Evolutionary conservation across 2,329 filamentous ascomycete species (phyloP).

Genomic region (Balansia obtecta): DNA sequence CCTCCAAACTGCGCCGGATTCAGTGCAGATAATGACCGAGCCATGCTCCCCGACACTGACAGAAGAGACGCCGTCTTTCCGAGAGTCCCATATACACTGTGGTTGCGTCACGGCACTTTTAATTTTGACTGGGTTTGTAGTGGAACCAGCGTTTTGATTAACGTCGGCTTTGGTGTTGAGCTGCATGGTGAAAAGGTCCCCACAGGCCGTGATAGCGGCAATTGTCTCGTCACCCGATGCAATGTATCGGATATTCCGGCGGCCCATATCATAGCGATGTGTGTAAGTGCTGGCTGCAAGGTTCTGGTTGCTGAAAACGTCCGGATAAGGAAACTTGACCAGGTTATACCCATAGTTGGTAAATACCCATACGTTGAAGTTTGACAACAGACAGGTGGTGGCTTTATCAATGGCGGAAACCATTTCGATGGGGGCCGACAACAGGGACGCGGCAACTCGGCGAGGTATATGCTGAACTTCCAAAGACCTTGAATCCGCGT

Average conservation of each 20-base stretch:
- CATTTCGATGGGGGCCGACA: conserved; percentile 55
- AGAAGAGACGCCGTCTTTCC: conserved; percentile 76
- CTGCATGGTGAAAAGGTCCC: conserved; percentile 78
- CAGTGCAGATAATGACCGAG: conserved; percentile 85
- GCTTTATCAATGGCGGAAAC: conserved; percentile 85
- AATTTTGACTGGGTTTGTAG: conserved; percentile 86
- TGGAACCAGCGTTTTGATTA: conserved; percentile 53
- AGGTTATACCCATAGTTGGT: conserved; percentile 95
- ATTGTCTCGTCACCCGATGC: conserved; percentile 84
- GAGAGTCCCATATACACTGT: conserved; percentile 76
- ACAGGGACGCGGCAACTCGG: conserved; percentile 73
- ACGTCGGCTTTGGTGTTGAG: conserved; percentile 57
- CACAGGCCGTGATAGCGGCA: conserved; percentile 70
- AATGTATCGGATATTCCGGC: conserved; percentile 60
- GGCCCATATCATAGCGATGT: conserved; percentile 44
- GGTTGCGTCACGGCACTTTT: conserved; percentile 68
- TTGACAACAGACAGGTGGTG: conserved; percentile 74
- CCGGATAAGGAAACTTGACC: conserved; percentile 64
- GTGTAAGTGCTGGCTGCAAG: conserved; percentile 46
- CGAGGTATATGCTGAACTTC: conserved; percentile 73
- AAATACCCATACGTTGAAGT: conserved; percentile 84
- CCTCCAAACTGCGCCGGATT: conserved; percentile 87
- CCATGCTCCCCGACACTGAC: conserved; percentile 85
- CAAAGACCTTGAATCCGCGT: conserved; percentile 85
- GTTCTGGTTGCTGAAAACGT: conserved; percentile 58